A percentile compares a stretch with the other conserved stretches of the same genome.
phyloP scores from a whole-genome alignment of 352 stramenopile species.

The Pythium insidiosum region DNA sequence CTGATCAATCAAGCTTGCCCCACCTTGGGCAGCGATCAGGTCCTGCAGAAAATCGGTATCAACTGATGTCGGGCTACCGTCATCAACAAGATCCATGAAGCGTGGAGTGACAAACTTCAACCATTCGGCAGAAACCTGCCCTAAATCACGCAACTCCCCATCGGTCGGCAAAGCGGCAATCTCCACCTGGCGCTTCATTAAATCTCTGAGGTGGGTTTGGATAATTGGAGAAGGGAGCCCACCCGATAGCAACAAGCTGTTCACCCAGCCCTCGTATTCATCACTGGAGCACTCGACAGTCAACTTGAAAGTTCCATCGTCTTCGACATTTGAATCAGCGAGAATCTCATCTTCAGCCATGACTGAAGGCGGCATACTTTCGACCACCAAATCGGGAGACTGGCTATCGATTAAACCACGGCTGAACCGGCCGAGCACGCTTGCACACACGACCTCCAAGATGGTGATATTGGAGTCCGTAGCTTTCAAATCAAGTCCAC shows the following conservation, averaged over 20 bases:
- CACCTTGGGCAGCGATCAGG: slow-evolving; percentile 50
- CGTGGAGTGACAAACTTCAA: slow-evolving; percentile 48
- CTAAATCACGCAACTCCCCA: slow-evolving; percentile 16
- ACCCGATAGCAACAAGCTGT: slow-evolving; percentile 63
- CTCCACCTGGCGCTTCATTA: slow-evolving; percentile 37
- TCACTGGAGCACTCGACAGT: slow-evolving; percentile 56
- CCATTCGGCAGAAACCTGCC: slow-evolving; percentile 41
- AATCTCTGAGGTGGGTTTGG: slow-evolving; percentile 54
- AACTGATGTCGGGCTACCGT: too few species aligned
- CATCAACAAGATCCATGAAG: too few species aligned
- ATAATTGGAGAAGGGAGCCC: slow-evolving; percentile 50
- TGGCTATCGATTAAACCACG: slow-evolving; percentile 51
- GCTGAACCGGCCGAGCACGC: slow-evolving; percentile 70
- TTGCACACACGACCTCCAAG: slow-evolving; percentile 69
- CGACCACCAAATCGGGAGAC: slow-evolving; percentile 54
- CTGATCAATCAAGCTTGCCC: slow-evolving; percentile 50
- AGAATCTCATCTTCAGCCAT: slow-evolving; percentile 28
- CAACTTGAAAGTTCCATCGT: slow-evolving; percentile 31
- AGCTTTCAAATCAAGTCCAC: too few species aligned
- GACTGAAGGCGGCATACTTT: slow-evolving; percentile 14
- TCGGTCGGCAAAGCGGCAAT: too few species aligned
- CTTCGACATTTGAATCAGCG: slow-evolving; percentile 11
- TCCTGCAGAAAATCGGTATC: slow-evolving; percentile 70
- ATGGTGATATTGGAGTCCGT: too few species aligned
- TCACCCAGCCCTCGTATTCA: slow-evolving; percentile 80